A percentile compares a stretch with the other conserved stretches of the same genome.
These are phyloP conservation scores for Triangularia setosa DNA, from an alignment of 2,329 filamentous ascomycete genomes.

Conservation along the genomic window DNA sequence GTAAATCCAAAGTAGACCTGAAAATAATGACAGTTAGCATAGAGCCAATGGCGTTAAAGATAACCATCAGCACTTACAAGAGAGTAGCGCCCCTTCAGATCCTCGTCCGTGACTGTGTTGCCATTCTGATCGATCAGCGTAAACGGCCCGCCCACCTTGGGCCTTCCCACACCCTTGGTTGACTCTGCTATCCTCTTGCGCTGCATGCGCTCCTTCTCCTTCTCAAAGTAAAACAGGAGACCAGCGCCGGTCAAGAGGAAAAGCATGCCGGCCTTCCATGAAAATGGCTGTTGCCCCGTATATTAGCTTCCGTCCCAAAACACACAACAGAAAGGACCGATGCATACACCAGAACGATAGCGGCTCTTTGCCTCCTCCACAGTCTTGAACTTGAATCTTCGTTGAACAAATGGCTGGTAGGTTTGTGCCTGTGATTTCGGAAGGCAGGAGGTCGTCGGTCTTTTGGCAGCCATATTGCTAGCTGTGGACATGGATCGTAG, in stretches of 20 bases:
- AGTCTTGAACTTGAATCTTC: constrained; percentile 46
- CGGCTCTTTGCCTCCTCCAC: constrained; percentile 58
- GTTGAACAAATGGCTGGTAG: constrained; percentile 32
- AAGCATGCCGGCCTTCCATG: constrained; percentile 81
- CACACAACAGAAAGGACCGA: not conserved
- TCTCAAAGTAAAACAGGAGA: constrained; percentile 86
- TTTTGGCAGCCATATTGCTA: constrained; percentile 17
- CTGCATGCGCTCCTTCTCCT: constrained; percentile 88
- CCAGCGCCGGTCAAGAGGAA: constrained; percentile 76
- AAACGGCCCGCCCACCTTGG: constrained; percentile 89
- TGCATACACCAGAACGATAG: constrained; percentile 52
- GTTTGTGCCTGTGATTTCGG: constrained; percentile 17
- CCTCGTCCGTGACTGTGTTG: constrained; percentile 68
- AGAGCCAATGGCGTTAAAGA: no score
- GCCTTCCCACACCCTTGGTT: constrained; percentile 85
- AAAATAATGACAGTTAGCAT: not conserved
- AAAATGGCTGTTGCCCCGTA: constrained; percentile 66
- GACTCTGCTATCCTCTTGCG: constrained; percentile 85
- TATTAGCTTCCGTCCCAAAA: constrained; percentile 5
- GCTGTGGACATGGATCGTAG: constrained; percentile 41
- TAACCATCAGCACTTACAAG: constrained; percentile 52
- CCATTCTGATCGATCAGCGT: constrained; percentile 78
- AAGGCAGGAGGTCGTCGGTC: constrained; percentile 23
- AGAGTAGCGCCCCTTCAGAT: constrained; percentile 82
- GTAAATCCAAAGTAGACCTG: constrained; percentile 98